Evolutionary conservation across 192 early-diverging fungal species (phyloP).

Genomic region (Coemansia sp.): DNA sequence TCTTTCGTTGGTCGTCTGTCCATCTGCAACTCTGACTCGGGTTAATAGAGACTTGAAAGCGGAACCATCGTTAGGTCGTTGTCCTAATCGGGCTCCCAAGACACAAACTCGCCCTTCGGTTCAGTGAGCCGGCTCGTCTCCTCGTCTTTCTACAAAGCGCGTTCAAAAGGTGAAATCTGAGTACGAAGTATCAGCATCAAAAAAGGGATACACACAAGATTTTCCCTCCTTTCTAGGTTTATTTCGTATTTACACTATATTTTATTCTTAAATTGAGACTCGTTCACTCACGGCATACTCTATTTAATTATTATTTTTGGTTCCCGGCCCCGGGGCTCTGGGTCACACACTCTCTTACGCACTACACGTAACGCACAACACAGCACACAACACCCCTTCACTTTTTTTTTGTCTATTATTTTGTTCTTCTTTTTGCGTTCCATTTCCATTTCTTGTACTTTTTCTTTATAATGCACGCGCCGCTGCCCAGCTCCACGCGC

Average conservation of each 20-base stretch:
- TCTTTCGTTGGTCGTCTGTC: not conserved
- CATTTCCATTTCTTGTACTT: conserved; percentile 9
- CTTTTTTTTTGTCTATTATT: not conserved
- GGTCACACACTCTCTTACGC: not conserved
- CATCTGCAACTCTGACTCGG: not conserved
- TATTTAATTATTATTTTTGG: not conserved
- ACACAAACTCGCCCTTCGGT: not conserved
- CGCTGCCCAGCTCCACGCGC: conserved; percentile 50
- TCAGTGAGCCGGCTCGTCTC: conserved; percentile 4
- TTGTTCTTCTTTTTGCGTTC: not conserved
- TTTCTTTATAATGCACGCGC: conserved; percentile 17
- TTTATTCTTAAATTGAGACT: not conserved
- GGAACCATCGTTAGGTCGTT: no score
- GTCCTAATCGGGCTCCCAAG: not conserved
- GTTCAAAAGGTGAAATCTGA: not conserved
- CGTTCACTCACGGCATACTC: not conserved
- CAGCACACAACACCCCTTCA: not conserved
- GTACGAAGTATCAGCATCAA: not conserved
- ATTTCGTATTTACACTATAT: not conserved
- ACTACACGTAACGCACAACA: conserved; percentile 3
- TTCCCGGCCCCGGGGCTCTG: conserved; percentile 1
- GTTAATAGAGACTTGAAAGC: not conserved
- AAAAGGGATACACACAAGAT: not conserved
- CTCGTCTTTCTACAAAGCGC: not conserved
- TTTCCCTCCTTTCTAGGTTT: not conserved